These are phyloP conservation scores for Pyricularia grisea DNA, from an alignment of 2,329 filamentous ascomycete genomes.

Conservation along the genomic window DNA sequence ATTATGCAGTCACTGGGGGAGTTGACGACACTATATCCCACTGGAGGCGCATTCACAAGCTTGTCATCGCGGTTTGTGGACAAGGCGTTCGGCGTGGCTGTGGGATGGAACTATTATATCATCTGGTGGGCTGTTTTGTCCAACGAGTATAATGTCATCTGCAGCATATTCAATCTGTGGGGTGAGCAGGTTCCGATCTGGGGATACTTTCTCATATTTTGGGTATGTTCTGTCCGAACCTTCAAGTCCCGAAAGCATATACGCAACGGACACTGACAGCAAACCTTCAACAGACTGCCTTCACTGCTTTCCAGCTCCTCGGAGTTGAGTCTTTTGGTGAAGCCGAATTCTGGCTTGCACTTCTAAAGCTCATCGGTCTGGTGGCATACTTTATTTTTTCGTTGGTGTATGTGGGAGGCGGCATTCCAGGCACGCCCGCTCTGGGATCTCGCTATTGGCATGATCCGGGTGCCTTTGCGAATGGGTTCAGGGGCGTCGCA, in stretches of 20 bases:
- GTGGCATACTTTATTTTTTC: conserved; percentile 66
- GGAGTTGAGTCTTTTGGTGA: conserved; percentile 70
- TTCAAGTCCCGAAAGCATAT: background rate
- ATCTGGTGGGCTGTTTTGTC: conserved; percentile 57
- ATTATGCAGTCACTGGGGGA: conserved; percentile 70
- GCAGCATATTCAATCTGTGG: conserved; percentile 59
- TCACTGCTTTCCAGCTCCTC: conserved; percentile 59
- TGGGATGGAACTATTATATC: conserved; percentile 65
- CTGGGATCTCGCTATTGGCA: conserved; percentile 66
- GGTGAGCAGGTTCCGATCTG: conserved; percentile 49
- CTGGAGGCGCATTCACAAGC: conserved; percentile 61
- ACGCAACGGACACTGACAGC: background rate
- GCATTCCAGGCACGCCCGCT: conserved; percentile 49
- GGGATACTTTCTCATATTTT: conserved; percentile 67
- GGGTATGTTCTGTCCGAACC: conserved; percentile 31
- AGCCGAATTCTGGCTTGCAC: conserved; percentile 70
- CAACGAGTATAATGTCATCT: conserved; percentile 64
- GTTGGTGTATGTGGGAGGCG: conserved; percentile 59
- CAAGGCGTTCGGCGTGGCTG: conserved; percentile 56
- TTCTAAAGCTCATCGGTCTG: conserved; percentile 61
- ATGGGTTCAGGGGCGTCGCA: conserved; percentile 58
- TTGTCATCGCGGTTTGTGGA: conserved; percentile 64
- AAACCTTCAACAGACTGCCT: conserved; percentile 29
- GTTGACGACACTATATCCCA: conserved; percentile 63
- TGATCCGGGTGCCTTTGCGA: conserved; percentile 58